phyloP scores from a whole-genome alignment of 148 eudicot genomes.

The Linanthus parryae region DNA sequence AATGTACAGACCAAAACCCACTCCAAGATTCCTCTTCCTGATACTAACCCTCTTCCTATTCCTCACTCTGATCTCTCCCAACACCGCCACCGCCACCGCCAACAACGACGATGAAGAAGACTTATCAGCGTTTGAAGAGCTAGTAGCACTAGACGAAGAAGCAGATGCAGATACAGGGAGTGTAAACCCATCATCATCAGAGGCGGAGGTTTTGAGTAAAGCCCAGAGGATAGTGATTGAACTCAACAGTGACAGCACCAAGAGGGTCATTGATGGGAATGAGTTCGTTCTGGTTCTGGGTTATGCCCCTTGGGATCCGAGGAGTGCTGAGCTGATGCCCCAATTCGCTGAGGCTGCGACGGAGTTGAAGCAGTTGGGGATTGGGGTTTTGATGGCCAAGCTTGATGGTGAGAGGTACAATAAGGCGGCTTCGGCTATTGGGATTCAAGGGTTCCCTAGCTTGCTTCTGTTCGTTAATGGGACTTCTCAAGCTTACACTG shows the following conservation, averaged over 20 bases:
- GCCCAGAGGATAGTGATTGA: slow-evolving; percentile 73
- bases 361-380: slow-evolving; percentile 41
- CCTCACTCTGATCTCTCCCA: slow-evolving; percentile 16
- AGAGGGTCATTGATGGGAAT: slow-evolving; percentile 39
- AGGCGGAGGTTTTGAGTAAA: slow-evolving; percentile 49
- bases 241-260: slow-evolving; percentile 52
- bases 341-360: slow-evolving; percentile 85
- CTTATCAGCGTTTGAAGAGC: slow-evolving; percentile 49
- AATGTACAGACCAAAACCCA: slow-evolving; percentile 29
- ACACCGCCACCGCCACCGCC: slow-evolving; percentile 6
- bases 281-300: slow-evolving; percentile 71
- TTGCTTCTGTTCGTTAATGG: slow-evolving; percentile 74
- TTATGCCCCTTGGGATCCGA: slow-evolving; percentile 81
- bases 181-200: slow-evolving; percentile 28
- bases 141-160: slow-evolving; percentile 64
- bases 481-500: slow-evolving; percentile 61
- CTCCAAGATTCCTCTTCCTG: slow-evolving; percentile 30
- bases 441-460: slow-evolving; percentile 79
- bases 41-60: slow-evolving; percentile 26
- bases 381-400: slow-evolving; percentile 10
- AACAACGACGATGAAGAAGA: slow-evolving; percentile 29
- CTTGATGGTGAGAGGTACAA: slow-evolving; percentile 68
- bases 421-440: slow-evolving; percentile 56
- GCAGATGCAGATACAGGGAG: slow-evolving; percentile 21
- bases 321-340: slow-evolving; percentile 96